These are phyloP conservation scores for Phytophthora tubulina DNA, from an alignment of 352 stramenopile genomes.

Conservation along the genomic window DNA sequence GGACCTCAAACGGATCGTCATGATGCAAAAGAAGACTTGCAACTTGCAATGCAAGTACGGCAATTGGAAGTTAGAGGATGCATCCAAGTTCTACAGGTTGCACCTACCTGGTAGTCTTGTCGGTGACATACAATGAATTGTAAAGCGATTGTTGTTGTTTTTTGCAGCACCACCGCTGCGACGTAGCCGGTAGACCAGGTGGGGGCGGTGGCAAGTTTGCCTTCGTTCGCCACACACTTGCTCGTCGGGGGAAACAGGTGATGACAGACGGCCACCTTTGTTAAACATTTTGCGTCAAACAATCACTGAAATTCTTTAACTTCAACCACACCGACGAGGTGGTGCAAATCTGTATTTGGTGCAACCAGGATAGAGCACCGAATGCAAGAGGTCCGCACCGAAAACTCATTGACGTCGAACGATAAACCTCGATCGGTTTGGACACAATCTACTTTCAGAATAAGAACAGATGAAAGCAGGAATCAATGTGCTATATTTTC, in stretches of 20 bases:
- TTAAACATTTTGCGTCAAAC: constrained; percentile 2
- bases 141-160: too few species aligned
- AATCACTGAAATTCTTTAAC: constrained; percentile 10
- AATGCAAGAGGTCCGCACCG: too few species aligned
- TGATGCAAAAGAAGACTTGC: constrained; percentile 5
- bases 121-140: not conserved
- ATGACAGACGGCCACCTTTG: not conserved
- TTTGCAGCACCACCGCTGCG: too few species aligned
- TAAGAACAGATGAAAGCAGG: too few species aligned
- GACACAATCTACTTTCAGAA: too few species aligned
- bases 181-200: too few species aligned
- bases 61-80: not conserved
- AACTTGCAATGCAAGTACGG: not conserved
- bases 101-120: not conserved
- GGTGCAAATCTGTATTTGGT: not conserved
- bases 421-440: too few species aligned
- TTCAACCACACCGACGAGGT: constrained; percentile 9
- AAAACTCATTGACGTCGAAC: too few species aligned
- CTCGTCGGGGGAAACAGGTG: not conserved
- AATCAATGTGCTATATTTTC: too few species aligned
- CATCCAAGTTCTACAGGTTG: not conserved
- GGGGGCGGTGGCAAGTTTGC: too few species aligned
- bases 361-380: too few species aligned
- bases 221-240: too few species aligned
- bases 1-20: not conserved